Evolutionary conservation across 352 stramenopile species (phyloP).

Genomic region (Phytophthora sojae): DNA sequence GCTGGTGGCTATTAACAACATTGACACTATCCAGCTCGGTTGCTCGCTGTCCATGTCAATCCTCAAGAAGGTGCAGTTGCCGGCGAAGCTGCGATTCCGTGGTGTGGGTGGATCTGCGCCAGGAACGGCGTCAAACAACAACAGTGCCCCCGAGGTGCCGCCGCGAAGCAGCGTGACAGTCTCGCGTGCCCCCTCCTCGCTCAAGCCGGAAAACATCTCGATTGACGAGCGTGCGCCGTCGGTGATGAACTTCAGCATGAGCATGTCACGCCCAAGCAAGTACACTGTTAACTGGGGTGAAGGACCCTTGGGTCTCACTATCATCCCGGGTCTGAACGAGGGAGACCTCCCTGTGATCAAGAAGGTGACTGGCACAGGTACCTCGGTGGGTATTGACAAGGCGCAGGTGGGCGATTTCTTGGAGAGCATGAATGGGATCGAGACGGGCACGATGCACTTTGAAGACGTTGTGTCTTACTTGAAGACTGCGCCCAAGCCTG

Average conservation of each 20-base stretch:
- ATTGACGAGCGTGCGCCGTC: constrained; percentile 38
- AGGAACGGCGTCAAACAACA: constrained; percentile 26
- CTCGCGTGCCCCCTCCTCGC: constrained; percentile 21
- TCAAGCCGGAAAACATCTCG: constrained; percentile 27
- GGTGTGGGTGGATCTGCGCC: constrained; percentile 72
- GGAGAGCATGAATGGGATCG: constrained; percentile 84
- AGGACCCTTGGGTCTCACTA: constrained; percentile 83
- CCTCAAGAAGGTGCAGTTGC: constrained; percentile 88
- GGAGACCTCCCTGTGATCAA: constrained; percentile 88
- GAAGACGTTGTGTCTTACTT: constrained; percentile 85
- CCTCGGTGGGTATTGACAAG: constrained; percentile 79
- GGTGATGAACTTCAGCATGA: constrained; percentile 54
- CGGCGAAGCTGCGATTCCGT: constrained; percentile 85
- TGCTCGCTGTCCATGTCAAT: constrained; percentile 91
- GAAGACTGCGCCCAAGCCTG: constrained; percentile 83
- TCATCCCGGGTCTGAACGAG: constrained; percentile 85
- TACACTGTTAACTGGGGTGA: constrained; percentile 86
- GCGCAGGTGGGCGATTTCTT: constrained; percentile 85
- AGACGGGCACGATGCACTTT: constrained; percentile 74
- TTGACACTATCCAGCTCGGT: constrained; percentile 88
- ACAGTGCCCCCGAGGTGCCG: constrained; percentile 17
- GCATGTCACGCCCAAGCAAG: constrained; percentile 66
- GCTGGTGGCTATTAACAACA: constrained; percentile 90
- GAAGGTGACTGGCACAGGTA: constrained; percentile 87
- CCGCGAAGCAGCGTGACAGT: constrained; percentile 34